These are phyloP conservation scores for Candida alai DNA, from an alignment of 805 yeast species.

Conservation along the genomic window DNA sequence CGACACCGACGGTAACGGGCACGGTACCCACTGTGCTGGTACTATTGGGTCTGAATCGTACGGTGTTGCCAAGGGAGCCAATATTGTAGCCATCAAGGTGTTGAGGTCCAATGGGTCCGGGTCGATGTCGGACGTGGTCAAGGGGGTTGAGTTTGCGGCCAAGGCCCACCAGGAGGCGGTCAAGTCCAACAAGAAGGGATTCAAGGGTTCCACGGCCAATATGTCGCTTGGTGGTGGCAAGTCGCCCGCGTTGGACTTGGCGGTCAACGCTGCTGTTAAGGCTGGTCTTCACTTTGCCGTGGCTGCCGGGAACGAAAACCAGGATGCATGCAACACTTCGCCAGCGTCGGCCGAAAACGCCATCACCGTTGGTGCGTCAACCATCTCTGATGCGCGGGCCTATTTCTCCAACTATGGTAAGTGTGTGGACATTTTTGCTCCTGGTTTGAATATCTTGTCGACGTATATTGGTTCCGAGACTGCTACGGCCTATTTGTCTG, in stretches of 20 bases:
- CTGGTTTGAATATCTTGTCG: conserved; percentile 86
- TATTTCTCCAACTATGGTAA: conserved; percentile 92
- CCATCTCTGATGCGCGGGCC: conserved; percentile 85
- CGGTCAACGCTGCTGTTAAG: conserved; percentile 84
- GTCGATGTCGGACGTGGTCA: conserved; percentile 75
- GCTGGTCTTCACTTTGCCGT: conserved; percentile 91
- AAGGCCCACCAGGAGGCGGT: conserved; percentile 58
- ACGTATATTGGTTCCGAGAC: conserved; percentile 74
- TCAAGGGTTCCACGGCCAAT: conserved; percentile 84
- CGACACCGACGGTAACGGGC: conserved; percentile 83
- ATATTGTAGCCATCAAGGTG: conserved; percentile 79
- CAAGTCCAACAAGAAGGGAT: conserved; percentile 54
- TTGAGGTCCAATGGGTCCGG: conserved; percentile 81
- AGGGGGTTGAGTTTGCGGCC: conserved; percentile 84
- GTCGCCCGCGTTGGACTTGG: conserved; percentile 80
- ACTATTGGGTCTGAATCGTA: conserved; percentile 76
- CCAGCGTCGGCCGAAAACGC: conserved; percentile 87
- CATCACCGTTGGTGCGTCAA: conserved; percentile 93
- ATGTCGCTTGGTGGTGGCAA: conserved; percentile 95
- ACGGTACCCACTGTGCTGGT: conserved; percentile 98
- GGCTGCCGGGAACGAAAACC: conserved; percentile 94
- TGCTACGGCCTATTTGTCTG: conserved; percentile 59
- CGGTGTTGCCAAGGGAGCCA: conserved; percentile 82
- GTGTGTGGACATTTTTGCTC: conserved; percentile 96
- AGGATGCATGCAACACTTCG: conserved; percentile 87